Base-by-base conservation (phyloP, 352 stramenopile species). In the Globisporangium cylindrosporum region DNA sequence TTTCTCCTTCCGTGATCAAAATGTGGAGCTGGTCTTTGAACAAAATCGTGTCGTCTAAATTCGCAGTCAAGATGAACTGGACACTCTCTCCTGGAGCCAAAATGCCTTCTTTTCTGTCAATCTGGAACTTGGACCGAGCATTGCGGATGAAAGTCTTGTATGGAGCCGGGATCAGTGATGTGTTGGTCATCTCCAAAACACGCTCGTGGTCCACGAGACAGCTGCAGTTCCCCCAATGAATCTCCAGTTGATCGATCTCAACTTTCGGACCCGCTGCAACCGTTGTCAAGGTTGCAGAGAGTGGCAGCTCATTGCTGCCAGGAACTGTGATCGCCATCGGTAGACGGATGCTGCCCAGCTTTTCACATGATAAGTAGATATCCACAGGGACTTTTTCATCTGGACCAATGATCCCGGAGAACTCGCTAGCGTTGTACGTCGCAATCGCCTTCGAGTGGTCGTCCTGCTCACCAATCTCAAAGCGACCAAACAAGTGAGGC, bases 21-120 rank as follows among this genome's bases (percentile, higher is more conserved):
- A 99, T 90, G 69, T 98, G 90, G 1, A 99, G 78, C 65, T 98
- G 90, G 67, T 99, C 96, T 63, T 94, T 95, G 72, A 97, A 94
- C 14, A 91, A 54, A 6, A 92, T 79, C 20, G 93, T 97, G 67
- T 99, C 96, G 74, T 99, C 95, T n/a, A 98, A 66, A 53, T 97
- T 97, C 0, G 95, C 96, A 12, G 90, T 89, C 3, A 99, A 70
- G 1, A 80, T 74, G 24, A 98, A 71, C 36, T 84, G 78, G 0
- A 92, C 29, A 20, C 71, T 84, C 67, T 97, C 91, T 6, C 82
- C 79, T 24, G 96, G 92, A 32, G 82, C 70, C 1, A 99, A 67
- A 3, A 89, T 79, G 7, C 92, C 90, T 69, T 99, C 94, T 43
- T 95, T 87, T 15, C 84, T 75, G 67, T 98, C 88, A 32, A 99